These are phyloP conservation scores for Monosporascus sp. DNA, from an alignment of 2,329 filamentous ascomycete species.

Conservation along the genomic window DNA sequence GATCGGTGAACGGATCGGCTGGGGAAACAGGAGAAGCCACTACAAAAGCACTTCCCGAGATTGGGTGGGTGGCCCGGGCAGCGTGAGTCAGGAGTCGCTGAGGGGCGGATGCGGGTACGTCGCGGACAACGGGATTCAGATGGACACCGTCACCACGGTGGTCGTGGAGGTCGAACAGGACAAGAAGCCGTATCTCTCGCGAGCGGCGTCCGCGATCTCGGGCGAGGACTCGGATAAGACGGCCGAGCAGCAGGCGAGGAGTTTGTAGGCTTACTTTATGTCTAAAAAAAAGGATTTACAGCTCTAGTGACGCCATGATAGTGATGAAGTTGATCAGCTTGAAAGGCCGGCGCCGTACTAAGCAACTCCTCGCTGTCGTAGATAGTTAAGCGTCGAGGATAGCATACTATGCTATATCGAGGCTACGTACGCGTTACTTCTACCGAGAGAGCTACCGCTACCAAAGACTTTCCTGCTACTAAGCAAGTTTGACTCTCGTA, in stretches of 20 bases:
- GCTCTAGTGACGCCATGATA: neutral
- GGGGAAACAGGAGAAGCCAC: conserved; percentile 6
- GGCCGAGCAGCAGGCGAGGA: conserved; percentile 3
- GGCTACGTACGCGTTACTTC: no score
- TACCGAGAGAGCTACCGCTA: no score
- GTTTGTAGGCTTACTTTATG: neutral
- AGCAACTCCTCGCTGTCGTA: neutral
- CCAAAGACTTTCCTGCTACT: no score
- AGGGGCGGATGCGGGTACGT: conserved; percentile 3
- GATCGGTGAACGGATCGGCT: conserved; percentile 3
- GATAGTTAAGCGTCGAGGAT: neutral
- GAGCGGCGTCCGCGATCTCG: conserved; percentile 12
- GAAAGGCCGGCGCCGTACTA: neutral
- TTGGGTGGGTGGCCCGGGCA: conserved; percentile 6
- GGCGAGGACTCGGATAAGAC: conserved; percentile 12
- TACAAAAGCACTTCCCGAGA: conserved; percentile 3
- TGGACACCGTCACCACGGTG: conserved; percentile 25
- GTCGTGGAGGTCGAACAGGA: conserved; percentile 19
- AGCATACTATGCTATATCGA: no score
- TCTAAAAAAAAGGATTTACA: neutral
- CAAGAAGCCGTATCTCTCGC: conserved; percentile 7
- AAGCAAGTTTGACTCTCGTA: no score
- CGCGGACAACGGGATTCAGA: conserved; percentile 21
- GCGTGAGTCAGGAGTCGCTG: conserved; percentile 22
- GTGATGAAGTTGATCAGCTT: no score